Conservation (phyloP, 345 rosid species). For the Geranium rotundifolium region DNA sequence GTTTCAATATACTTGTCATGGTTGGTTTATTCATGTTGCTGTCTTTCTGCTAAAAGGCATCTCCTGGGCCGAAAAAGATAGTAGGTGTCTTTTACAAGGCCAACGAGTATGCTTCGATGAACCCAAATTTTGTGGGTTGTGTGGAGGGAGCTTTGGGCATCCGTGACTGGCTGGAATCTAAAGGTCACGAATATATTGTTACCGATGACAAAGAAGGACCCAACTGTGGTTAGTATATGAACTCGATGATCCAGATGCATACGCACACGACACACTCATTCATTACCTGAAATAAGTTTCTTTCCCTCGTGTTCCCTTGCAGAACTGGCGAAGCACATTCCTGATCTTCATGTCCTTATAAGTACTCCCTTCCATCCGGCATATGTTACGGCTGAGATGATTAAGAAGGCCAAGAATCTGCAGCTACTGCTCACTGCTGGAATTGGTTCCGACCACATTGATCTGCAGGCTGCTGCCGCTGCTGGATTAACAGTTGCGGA, state of each 20-base stretch:
- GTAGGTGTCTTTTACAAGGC: constrained; percentile 98
- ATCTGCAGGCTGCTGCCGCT: constrained; percentile 75
- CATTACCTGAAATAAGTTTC: neutral
- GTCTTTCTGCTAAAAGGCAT: constrained; percentile 31
- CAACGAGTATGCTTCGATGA: constrained; percentile 54
- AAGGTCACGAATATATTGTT: constrained; percentile 79
- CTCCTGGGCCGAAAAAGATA: constrained; percentile 73
- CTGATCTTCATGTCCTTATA: constrained; percentile 77
- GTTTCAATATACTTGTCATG: neutral
- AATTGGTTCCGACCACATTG: constrained; percentile 88
- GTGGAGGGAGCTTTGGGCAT: constrained; percentile 73
- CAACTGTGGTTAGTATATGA: constrained; percentile 35
- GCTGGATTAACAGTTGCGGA: constrained; percentile 89
- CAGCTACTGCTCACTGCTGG: constrained; percentile 92
- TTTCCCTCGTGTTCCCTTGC: constrained; percentile 8
- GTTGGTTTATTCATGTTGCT: constrained; percentile 1
- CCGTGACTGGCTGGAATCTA: constrained; percentile 64
- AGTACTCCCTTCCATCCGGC: constrained; percentile 94
- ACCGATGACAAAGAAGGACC: constrained; percentile 94
- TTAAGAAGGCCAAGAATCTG: constrained; percentile 78
- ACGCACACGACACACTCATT: neutral
- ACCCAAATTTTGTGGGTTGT: constrained; percentile 74
- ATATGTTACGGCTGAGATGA: constrained; percentile 79
- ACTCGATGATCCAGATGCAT: neutral
- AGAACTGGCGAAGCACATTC: constrained; percentile 85